phyloP scores from a whole-genome alignment of 2,329 filamentous ascomycete species.

The Podosphaera fusca region DNA sequence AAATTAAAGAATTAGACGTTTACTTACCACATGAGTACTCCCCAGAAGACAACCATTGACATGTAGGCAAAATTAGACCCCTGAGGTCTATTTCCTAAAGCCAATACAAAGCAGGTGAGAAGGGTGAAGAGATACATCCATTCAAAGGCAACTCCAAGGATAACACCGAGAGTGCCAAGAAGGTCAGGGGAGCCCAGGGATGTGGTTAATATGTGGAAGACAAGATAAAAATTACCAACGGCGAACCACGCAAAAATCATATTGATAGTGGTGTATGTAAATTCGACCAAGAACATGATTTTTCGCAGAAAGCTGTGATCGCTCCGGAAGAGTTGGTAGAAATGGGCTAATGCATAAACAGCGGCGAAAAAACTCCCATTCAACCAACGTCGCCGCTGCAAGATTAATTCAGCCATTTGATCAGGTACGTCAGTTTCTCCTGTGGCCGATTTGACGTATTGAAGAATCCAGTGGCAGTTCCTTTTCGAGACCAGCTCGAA shows the following conservation, averaged over 20 bases:
- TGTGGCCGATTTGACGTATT: slow-evolving; percentile 93
- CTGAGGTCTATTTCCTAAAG: slow-evolving; percentile 81
- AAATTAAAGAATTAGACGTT: not conserved
- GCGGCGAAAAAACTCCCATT: slow-evolving; percentile 98
- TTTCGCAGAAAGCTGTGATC: slow-evolving; percentile 76
- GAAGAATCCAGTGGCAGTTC: slow-evolving; percentile 90
- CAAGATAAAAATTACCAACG: slow-evolving; percentile 96
- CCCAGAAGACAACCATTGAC: slow-evolving; percentile 98
- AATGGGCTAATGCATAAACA: slow-evolving; percentile 83
- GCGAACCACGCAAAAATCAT: slow-evolving; percentile 99
- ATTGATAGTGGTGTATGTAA: slow-evolving; percentile 80
- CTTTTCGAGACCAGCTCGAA: slow-evolving; percentile 96
- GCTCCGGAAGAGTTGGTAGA: slow-evolving; percentile 87
- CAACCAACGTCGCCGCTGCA: slow-evolving; percentile 88
- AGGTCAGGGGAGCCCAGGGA: slow-evolving; percentile 50
- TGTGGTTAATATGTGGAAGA: slow-evolving; percentile 87
- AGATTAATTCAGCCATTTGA: slow-evolving; percentile 77
- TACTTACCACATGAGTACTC: slow-evolving; percentile 68
- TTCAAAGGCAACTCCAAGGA: slow-evolving; percentile 77
- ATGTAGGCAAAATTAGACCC: slow-evolving; percentile 87
- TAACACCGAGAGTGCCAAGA: slow-evolving; percentile 52
- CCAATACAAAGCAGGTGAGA: slow-evolving; percentile 83
- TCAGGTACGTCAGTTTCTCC: slow-evolving; percentile 96
- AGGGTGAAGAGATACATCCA: slow-evolving; percentile 87
- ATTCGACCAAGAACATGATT: slow-evolving; percentile 75